Evolutionary conservation across 2,329 filamentous ascomycete species (phyloP).

Genomic region (Pezizomycotina sp.): DNA sequence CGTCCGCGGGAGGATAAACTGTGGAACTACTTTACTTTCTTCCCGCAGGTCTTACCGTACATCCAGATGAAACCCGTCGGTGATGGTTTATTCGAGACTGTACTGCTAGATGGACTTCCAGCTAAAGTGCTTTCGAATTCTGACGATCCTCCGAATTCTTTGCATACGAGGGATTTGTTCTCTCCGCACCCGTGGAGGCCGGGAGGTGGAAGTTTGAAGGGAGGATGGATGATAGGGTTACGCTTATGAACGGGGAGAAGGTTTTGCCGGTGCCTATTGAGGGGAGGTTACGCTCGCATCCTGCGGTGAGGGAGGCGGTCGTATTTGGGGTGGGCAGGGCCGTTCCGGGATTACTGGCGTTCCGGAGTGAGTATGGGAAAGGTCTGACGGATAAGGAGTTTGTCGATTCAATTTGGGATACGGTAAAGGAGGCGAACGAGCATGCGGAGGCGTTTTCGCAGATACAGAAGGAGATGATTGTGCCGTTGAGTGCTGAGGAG

Average conservation of each 20-base stretch:
- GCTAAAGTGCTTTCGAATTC: constrained; percentile 31
- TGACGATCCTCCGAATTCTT: constrained; percentile 33
- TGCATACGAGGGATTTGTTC: constrained; percentile 34
- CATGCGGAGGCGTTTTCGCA: constrained; percentile 33
- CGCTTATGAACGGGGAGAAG: constrained; percentile 36
- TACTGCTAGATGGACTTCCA: constrained; percentile 30
- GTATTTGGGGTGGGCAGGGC: constrained; percentile 28
- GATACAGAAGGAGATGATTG: constrained; percentile 32
- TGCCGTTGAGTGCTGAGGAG: constrained; percentile 27
- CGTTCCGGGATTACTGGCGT: constrained; percentile 27
- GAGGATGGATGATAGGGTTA: constrained; percentile 34
- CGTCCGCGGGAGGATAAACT: constrained; percentile 37
- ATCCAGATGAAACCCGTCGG: constrained; percentile 30
- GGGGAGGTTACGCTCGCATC: constrained; percentile 27
- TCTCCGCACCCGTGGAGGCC: constrained; percentile 31
- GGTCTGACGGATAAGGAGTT: constrained; percentile 28
- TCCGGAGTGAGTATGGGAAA: constrained; percentile 1
- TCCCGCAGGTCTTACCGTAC: constrained; percentile 31
- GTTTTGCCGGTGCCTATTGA: constrained; percentile 33
- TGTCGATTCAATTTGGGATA: constrained; percentile 29
- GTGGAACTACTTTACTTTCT: constrained; percentile 44
- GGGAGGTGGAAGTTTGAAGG: constrained; percentile 34
- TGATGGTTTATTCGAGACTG: constrained; percentile 29
- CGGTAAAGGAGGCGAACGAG: constrained; percentile 30
- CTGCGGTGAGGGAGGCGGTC: constrained; percentile 27